Base-by-base conservation (phyloP, 495 filamentous ascomycete genomes). In the Chaetomium fimeti region DNA sequence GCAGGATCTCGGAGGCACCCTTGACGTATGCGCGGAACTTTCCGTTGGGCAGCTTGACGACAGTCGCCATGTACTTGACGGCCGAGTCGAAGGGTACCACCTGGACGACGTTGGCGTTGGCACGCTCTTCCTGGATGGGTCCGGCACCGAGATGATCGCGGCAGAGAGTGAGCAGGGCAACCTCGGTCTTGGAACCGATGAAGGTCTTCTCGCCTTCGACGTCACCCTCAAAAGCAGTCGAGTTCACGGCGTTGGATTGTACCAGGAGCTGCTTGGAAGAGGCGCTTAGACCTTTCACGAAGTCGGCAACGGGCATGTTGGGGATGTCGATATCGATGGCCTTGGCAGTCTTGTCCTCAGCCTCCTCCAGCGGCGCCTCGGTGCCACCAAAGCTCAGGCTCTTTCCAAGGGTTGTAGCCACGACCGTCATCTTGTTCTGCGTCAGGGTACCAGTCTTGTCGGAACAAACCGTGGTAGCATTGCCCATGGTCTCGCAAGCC, bases 381-480 rank as follows among this genome's bases (percentile, higher is more conserved):
- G 72, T 70, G 4, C 74, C 76, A 62, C 86, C 85, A 71, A 93
- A 93, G 65, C 85, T 85, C 27, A 83, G 82, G 27, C 79, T 82
- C 24, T 82, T 88, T 20, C 90, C 89, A 18, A 95, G 66, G 2
- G 89, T 91, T 0, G 87, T 91, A 20, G 90, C 86, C 56, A 94
- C 91, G 5, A 92, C 89, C 27, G 85, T 88, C 92, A 96, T 96
- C 78, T 90, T 91, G 71, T 96, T 96, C 71, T 93, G 88, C 0
- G 91, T 94, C n/a, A 98, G 81, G 4, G 93, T 98, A 53, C 93
- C 93, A 0, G 93, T 98, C 75, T 98, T 98, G 79, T 98, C 93
- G 3, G 93, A 96, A 77, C 93, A 98, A 42, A 98, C 89, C 1
- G 91, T 93, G 0, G 93, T 97, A 2, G 93, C 93, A 75, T 97